Base-by-base conservation (phyloP, 257 asterid genomes). In the Solanum bulbocastanum region DNA sequence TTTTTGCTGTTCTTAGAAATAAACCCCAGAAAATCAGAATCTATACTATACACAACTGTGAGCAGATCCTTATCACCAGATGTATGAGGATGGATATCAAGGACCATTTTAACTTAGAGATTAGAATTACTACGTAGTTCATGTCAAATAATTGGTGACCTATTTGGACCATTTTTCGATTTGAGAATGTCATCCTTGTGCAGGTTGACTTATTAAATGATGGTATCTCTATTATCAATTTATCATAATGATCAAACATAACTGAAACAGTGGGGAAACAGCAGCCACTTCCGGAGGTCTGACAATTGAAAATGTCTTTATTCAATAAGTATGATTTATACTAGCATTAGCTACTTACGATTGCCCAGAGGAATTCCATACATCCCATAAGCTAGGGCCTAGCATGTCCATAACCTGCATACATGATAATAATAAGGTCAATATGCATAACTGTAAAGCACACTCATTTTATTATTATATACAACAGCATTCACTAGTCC, bases 361-460 rank as follows among this genome's bases (percentile, higher is more conserved):
- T 14, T 92, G 92, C 58, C 93, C 94, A 6, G 94, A 90, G 79
- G 94, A 89, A 89, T 92, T 92, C 94, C 94, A 92, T 25, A 87
- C 92, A 84, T 92, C 94, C 94, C 94, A 92, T 82, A 92, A 87
- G 90, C 94, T 92, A 36, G 94, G 94, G 8, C 94, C 94, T 76
- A 92, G 85, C 89, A 92, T 89, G 89, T 92, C 94, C 94, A 92
- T 92, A 89, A 92, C 94, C 94, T 92, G 74, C 89, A 90, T 56
- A 91, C 30, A 66, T 39, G 36, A 39, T 68, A 62, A 32, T 74
- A 62, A 27, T 30, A 68, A 74, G 60, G 73, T 76, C 36, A 78
- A 78, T 25, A 79, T 15, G 39, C 56, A 65, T 42, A 11, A 39
- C 30, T 14, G 65, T 25, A 69, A 58, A 78, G 32, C 5, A 13